These are phyloP conservation scores for Chytriomyces confervae DNA, from an alignment of 192 early-diverging fungal species.

Conservation along the genomic window DNA sequence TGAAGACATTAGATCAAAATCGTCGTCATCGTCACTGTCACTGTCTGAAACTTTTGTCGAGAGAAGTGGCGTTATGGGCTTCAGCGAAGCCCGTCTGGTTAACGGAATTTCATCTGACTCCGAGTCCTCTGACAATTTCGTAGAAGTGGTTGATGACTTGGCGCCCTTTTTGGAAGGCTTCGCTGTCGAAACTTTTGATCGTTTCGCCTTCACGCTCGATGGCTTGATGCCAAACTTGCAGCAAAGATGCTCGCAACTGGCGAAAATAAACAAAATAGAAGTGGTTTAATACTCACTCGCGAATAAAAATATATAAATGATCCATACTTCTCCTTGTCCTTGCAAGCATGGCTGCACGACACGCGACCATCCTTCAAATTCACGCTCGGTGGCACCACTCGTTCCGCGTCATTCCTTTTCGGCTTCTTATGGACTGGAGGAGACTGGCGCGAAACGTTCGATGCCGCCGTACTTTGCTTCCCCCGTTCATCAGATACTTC, in stretches of 20 bases:
- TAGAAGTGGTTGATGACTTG: not conserved
- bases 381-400: not conserved
- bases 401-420: not conserved
- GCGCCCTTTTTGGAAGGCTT: not conserved
- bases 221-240: conserved; percentile 46
- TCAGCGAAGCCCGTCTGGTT: not conserved
- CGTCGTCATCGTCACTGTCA: not conserved
- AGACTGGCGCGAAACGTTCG: not conserved
- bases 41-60: not conserved
- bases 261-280: not conserved
- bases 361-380: conserved; percentile 34
- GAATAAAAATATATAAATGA: not conserved
- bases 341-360: conserved; percentile 47
- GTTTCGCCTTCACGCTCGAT: conserved; percentile 4
- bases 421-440: not conserved
- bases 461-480: conserved; percentile 1
- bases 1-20: not conserved
- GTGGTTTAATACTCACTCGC: not conserved
- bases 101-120: conserved; percentile 6
- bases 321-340: conserved; percentile 39
- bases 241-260: conserved; percentile 50
- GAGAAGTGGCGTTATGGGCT: not conserved
- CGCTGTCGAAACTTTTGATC: not conserved
- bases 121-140: not conserved
- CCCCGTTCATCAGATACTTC: too few species aligned